A percentile compares a stretch with the other conserved stretches of the same genome.
These are phyloP conservation scores for Leccinum variabile DNA, from an alignment of 1,284 basidiomycete genomes.

Conservation along the genomic window DNA sequence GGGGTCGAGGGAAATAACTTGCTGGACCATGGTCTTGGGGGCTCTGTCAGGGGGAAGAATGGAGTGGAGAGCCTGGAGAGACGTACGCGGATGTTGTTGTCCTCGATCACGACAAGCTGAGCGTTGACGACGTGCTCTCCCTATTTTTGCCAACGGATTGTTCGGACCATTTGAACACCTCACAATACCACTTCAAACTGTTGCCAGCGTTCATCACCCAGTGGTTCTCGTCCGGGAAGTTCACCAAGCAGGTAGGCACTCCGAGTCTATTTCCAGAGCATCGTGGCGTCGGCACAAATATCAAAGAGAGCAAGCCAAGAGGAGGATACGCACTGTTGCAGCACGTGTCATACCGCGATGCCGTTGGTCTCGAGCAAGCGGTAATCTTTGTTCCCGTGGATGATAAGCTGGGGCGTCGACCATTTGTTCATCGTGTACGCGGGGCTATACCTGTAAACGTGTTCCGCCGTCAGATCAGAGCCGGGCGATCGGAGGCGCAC, in stretches of 20 bases:
- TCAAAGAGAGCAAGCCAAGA: not conserved
- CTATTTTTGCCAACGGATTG: constrained; percentile 55
- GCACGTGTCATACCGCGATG: constrained; percentile 77
- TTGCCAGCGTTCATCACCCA: constrained; percentile 83
- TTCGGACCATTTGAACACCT: constrained; percentile 87
- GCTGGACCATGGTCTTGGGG: no score
- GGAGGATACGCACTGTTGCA: constrained; percentile 64
- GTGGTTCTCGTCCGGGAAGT: constrained; percentile 94
- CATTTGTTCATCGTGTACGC: constrained; percentile 80
- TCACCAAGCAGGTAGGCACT: constrained; percentile 73
- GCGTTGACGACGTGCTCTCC: no score
- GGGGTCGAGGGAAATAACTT: no score
- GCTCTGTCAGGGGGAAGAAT: no score
- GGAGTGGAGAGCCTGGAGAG: no score
- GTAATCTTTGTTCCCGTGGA: constrained; percentile 88
- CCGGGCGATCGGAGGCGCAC: not conserved
- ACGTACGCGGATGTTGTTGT: no score
- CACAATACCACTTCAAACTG: constrained; percentile 83
- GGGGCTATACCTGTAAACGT: constrained; percentile 58
- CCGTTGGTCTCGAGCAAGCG: constrained; percentile 82
- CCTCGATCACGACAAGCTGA: no score
- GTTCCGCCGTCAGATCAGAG: not conserved
- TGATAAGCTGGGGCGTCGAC: constrained; percentile 81
- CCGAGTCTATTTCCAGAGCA: constrained; percentile 50
- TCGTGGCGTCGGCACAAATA: not conserved